Evolutionary conservation across 768 basidiomycete species (phyloP).

Genomic region (Lenzites betulinus): DNA sequence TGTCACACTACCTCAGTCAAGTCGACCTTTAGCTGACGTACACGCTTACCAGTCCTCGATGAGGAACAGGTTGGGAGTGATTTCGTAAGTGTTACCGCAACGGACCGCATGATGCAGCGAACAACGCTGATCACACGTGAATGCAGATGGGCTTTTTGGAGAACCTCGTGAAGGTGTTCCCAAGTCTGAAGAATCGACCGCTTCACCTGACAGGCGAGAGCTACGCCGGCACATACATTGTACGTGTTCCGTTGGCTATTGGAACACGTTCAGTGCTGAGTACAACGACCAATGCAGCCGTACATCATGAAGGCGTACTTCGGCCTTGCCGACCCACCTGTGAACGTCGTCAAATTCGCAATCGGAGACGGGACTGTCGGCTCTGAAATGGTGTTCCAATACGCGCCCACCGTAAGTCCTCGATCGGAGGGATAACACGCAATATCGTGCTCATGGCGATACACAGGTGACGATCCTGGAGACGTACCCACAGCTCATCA

Average conservation of each 20-base stretch:
- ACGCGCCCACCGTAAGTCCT: constrained; percentile 54
- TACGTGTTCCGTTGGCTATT: constrained; percentile 23
- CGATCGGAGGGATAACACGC: not conserved
- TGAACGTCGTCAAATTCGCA: constrained; percentile 64
- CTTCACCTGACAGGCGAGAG: constrained; percentile 72
- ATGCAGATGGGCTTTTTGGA: constrained; percentile 66
- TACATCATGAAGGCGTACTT: constrained; percentile 78
- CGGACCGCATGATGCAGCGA: too few relatives aligned
- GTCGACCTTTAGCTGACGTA: not conserved
- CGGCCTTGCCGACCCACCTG: constrained; percentile 59
- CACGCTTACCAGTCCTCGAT: constrained; percentile 28
- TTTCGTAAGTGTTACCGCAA: constrained; percentile 37
- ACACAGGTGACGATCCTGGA: constrained; percentile 39
- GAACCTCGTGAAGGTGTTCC: constrained; percentile 76
- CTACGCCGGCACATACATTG: constrained; percentile 74
- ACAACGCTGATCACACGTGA: too few relatives aligned
- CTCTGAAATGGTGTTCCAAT: constrained; percentile 47
- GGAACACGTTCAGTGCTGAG: not conserved
- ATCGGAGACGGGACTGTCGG: constrained; percentile 73
- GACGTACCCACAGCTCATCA: constrained; percentile 77
- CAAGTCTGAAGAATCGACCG: constrained; percentile 63
- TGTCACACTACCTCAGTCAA: not conserved
- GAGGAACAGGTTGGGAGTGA: constrained; percentile 66
- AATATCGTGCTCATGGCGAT: not conserved
- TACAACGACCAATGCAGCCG: constrained; percentile 44